These are phyloP conservation scores for Fusarium sp. DNA, from an alignment of 2,329 filamentous ascomycete species.

Conservation along the genomic window DNA sequence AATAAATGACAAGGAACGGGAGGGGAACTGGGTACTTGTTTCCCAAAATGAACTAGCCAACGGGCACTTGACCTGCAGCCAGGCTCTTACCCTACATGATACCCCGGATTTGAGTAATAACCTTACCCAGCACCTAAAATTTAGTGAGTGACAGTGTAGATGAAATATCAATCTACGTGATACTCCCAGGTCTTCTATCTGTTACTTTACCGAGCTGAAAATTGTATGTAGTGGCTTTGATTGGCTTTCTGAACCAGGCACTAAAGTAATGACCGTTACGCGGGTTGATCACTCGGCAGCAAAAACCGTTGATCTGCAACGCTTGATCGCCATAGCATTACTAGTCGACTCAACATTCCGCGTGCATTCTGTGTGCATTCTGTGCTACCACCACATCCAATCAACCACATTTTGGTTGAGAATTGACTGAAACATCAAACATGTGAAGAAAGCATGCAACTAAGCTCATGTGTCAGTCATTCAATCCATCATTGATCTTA, in stretches of 20 bases:
- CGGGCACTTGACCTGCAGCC: constrained; percentile 23
- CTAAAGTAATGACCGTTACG: background rate
- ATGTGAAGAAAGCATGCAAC: background rate
- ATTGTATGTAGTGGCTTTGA: background rate
- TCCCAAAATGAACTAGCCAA: constrained; percentile 23
- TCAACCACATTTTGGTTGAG: background rate
- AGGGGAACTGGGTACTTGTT: constrained; percentile 12
- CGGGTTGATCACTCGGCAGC: background rate
- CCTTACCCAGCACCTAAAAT: constrained; percentile 27
- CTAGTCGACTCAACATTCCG: background rate
- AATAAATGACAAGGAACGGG: constrained; percentile 22
- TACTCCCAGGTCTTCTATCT: background rate
- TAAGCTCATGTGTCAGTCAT: background rate
- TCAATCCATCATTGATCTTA: background rate
- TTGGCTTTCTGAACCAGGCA: background rate
- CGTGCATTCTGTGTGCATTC: no score
- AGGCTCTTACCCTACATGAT: constrained; percentile 22
- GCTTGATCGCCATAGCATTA: background rate
- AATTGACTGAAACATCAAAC: background rate
- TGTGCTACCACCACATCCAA: background rate
- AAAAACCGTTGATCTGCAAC: background rate
- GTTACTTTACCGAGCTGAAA: background rate
- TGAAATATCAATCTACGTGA: background rate
- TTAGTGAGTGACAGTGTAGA: background rate
- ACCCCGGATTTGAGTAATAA: constrained; percentile 33